Conservation (phyloP, 441 rosid genomes). For the Populus trichocarpa region DNA sequence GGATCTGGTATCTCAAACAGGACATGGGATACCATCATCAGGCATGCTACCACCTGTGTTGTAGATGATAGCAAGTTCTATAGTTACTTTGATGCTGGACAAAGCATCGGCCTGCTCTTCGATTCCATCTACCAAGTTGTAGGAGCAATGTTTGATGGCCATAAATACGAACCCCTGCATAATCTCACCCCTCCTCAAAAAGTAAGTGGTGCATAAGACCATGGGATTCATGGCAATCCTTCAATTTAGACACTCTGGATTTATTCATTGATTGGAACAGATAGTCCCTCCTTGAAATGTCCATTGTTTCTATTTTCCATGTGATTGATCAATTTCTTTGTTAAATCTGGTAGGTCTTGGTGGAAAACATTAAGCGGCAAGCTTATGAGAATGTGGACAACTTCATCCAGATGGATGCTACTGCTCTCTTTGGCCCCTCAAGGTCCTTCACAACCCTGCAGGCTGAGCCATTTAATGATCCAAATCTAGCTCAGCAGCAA, state of each 20-base stretch:
- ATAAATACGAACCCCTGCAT: slow-evolving; percentile 24
- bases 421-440: slow-evolving; percentile 20
- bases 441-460: slow-evolving; percentile 25
- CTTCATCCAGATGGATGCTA: slow-evolving; percentile 21
- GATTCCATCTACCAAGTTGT: slow-evolving; percentile 48
- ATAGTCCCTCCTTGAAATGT: not conserved
- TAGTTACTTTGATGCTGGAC: slow-evolving; percentile 29
- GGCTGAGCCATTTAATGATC: slow-evolving; percentile 17
- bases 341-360: slow-evolving; percentile 34
- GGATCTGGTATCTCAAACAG: slow-evolving; percentile 36
- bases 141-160: slow-evolving; percentile 41
- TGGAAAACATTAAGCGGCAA: slow-evolving; percentile 38
- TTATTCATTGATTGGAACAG: not conserved
- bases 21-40: slow-evolving; percentile 51
- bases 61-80: slow-evolving; percentile 43
- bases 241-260: not conserved
- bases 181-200: slow-evolving; percentile 26
- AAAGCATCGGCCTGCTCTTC: slow-evolving; percentile 38
- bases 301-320: too few species aligned
- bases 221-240: not conserved
- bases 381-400: slow-evolving; percentile 41
- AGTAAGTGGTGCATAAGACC: slow-evolving; percentile 21
- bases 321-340: slow-evolving; percentile 2
- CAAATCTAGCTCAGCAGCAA: slow-evolving; percentile 24
- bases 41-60: slow-evolving; percentile 55